Conservation (phyloP, 1,139 yeast genomes). For the Hansenula lynferdii region DNA sequence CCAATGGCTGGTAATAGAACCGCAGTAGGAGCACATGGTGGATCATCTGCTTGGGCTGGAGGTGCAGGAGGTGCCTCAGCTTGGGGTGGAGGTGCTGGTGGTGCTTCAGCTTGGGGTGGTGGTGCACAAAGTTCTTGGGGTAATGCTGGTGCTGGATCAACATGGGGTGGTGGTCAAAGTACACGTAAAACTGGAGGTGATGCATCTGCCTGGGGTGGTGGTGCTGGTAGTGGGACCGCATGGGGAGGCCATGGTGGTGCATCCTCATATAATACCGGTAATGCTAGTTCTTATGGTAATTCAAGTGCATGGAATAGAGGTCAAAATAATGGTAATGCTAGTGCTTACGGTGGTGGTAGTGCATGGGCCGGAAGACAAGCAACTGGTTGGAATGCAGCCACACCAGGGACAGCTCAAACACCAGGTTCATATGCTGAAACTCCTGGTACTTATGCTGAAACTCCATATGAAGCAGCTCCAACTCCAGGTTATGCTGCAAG, state of each 20-base stretch:
- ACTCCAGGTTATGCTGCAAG: conserved; percentile 35
- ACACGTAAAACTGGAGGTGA: too few species aligned
- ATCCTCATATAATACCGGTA: conserved; percentile 33
- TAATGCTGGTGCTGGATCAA: conserved; percentile 42
- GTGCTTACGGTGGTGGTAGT: too few species aligned
- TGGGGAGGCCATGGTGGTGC: conserved; percentile 56
- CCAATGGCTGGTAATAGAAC: conserved; percentile 37
- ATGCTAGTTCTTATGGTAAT: conserved; percentile 34
- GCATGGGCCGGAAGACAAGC: conserved; percentile 31
- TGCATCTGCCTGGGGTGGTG: conserved; percentile 42
- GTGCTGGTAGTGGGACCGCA: conserved; percentile 36
- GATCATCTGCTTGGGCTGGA: too few species aligned
- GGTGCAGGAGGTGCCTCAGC: conserved; percentile 39
- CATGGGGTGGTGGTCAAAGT: conserved; percentile 47
- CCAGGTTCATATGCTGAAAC: conserved; percentile 15
- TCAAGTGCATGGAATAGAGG: too few species aligned
- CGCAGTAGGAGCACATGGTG: conserved; percentile 35
- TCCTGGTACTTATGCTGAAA: conserved; percentile 24
- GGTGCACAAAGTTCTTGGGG: too few species aligned
- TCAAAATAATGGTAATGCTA: too few species aligned
- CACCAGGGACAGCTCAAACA: conserved; percentile 31
- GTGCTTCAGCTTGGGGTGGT: conserved; percentile 32
- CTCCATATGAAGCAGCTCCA: conserved; percentile 27
- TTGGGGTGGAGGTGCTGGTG: conserved; percentile 45
- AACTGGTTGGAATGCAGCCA: conserved; percentile 16